Conservation (phyloP, 2,329 filamentous ascomycete species). For the Graphilbum sp. region DNA sequence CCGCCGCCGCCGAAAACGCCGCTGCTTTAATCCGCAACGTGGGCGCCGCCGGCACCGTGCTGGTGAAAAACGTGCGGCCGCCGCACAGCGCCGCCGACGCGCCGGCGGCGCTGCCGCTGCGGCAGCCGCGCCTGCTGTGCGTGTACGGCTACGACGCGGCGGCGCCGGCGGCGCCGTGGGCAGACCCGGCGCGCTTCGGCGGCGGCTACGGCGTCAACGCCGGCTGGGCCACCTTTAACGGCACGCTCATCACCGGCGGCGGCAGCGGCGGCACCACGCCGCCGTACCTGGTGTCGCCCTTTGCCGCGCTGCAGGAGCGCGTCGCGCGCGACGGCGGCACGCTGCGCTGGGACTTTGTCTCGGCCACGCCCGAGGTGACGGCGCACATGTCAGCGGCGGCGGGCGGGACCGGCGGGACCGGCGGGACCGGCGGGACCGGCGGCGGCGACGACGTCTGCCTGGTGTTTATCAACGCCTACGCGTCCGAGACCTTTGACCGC, state of each 20-base stretch:
- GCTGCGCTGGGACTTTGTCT: constrained; percentile 38
- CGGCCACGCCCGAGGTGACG: constrained; percentile 20
- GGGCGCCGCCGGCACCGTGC: constrained; percentile 38
- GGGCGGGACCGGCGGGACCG: constrained; percentile 7
- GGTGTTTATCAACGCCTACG: constrained; percentile 51
- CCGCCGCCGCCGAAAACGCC: neutral
- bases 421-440: too few relatives aligned
- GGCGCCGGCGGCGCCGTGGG: constrained; percentile 22
- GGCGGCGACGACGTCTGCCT: constrained; percentile 42
- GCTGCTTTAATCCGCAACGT: constrained; percentile 31
- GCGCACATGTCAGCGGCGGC: constrained; percentile 24
- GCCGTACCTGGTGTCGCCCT: constrained; percentile 29
- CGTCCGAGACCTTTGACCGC: constrained; percentile 60
- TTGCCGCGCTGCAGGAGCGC: constrained; percentile 39
- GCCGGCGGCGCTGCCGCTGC: constrained; percentile 34
- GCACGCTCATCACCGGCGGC: constrained; percentile 34
- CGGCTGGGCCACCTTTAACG: constrained; percentile 33
- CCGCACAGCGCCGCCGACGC: constrained; percentile 12
- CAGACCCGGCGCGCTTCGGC: constrained; percentile 27
- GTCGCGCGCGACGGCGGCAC: constrained; percentile 30
- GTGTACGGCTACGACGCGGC: constrained; percentile 49
- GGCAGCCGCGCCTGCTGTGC: constrained; percentile 32
- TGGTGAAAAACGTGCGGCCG: constrained; percentile 47
- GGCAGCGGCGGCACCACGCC: constrained; percentile 34
- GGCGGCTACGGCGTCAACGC: constrained; percentile 24